Evolutionary conservation across 2,329 filamentous ascomycete genomes (phyloP), one percentile per base, ranked within the genome.

Genomic region (Cladosporium sphaerospermum): DNA sequence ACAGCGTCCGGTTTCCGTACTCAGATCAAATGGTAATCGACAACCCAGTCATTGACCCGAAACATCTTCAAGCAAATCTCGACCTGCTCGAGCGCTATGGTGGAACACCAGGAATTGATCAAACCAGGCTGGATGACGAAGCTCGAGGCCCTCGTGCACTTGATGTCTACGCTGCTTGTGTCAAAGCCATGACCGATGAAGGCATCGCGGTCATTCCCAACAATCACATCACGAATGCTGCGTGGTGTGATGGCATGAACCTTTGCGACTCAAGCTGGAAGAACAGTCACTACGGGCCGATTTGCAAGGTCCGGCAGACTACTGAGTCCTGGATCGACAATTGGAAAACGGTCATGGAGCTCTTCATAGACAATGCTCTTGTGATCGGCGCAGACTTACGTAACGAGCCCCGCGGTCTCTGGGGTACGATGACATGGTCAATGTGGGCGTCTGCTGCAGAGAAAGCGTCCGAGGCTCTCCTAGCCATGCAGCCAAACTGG

Each of bases 211-310:
- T 86, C 51, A 81, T 86, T 46, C 68, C 85, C 57, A 87, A 87
- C 71, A 81, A 87, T 67, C 84, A 87, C 67, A 87, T 87, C 66
- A 87, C 84, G 1, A 77, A 77, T 44, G 81, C 83, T 9, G 79
- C 78, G 6, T 86, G 83, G 84, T 87, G 83, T 69, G 86, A 83
- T 65, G 83, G 83, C 47, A 80, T 78, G 19, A 79, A 86, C 63
- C 81, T 82, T 1, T 87, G 83, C 69, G 83, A 88, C 65, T 76
- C 81, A 16, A 77, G 76, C 51, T 87, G 83, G 84, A 74, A 78
- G 41, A 87, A 87, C 65, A 78, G 83, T 62, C 76, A 85, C 60
- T 74, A 85, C 28, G 78, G 78, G 3, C 71, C 75, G 11, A 60
- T 85, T 36, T 87, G 84, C 67, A 76, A 77, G 32, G 71, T 87